Conservation (phyloP, 495 filamentous ascomycete genomes). For the Emericellopsis terricola region DNA sequence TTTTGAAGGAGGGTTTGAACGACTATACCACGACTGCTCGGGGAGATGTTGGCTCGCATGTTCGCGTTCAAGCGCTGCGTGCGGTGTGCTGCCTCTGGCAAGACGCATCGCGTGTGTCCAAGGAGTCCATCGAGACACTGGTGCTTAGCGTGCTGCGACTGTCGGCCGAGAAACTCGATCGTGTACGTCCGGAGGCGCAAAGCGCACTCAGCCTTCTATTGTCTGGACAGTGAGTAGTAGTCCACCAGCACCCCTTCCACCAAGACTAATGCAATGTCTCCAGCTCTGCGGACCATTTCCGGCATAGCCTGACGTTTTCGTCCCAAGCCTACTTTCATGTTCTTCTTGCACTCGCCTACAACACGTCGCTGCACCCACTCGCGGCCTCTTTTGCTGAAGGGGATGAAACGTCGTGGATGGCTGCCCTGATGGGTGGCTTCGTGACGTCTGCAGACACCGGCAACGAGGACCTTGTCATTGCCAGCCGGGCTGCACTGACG, state of each 20-base stretch:
- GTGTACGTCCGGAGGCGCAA: conserved; percentile 55
- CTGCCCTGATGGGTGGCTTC: conserved; percentile 48
- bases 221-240: conserved; percentile 14
- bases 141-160: conserved; percentile 42
- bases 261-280: too few species aligned
- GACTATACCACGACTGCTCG: conserved; percentile 79
- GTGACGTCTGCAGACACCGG: conserved; percentile 71
- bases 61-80: conserved; percentile 59
- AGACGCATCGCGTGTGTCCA: not conserved
- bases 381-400: conserved; percentile 5
- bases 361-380: conserved; percentile 10
- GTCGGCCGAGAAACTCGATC: conserved; percentile 75
- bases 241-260: too few species aligned
- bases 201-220: conserved; percentile 20
- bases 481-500: conserved; percentile 51
- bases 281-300: too few species aligned
- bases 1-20: conserved; percentile 40
- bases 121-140: conserved; percentile 10
- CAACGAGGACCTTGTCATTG: conserved; percentile 62
- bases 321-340: conserved; percentile 31
- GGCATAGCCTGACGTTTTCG: conserved; percentile 21
- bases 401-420: conserved; percentile 15
- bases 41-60: conserved; percentile 76
- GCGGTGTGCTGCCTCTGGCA: conserved; percentile 31
- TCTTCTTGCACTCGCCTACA: conserved; percentile 23